Evolutionary conservation across 2,329 filamentous ascomycete species (phyloP), one percentile per base, ranked within the genome.

Genomic region (Dothideomycetes sp.): DNA sequence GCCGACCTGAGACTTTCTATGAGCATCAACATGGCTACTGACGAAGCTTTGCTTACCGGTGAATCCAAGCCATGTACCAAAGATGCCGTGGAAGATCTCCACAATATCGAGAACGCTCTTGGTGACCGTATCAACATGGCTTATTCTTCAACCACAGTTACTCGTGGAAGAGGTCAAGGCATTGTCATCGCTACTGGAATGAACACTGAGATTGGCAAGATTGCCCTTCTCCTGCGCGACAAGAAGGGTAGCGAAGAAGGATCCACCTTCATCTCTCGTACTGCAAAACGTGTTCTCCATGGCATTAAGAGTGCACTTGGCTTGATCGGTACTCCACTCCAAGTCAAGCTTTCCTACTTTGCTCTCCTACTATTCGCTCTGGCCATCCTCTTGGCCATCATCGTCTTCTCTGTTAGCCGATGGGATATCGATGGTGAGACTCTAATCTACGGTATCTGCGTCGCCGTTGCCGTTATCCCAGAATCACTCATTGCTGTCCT

Each of bases 281-380:
- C 18, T 16, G 18, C 18, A 3, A 19, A 23, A 23, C 34, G 34
- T 17, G 8, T 84, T 53, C 65, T 84, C 7, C 80, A 80, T 37
- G 70, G 83, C 45, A 80, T 30, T 13, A 38, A 38, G 18, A 38
- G 34, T 6, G 34, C 34, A 74, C 41, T 38, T 23, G 34, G 34
- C 10, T 27, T 38, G 3, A 38, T 38, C 5, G 86, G 86, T 35
- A 94, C 87, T 1, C 87, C 87, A 1, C 68, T 94, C 32, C 85
- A 93, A 64, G 80, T 82, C 49, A 89, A 84, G 55, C 71, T 94
- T 37, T 85, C 82, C 64, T 86, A 88, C 61, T 80, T 94, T 53
- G 86, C 87, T 19, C 78, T 91, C 30, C 58, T 85, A 3, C 74
- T 94, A 2, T 93, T 94, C 54, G 78, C 71, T 33, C 73, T 86